Conservation (phyloP, 306 rosid species). For the Erythrophleum fordii region DNA sequence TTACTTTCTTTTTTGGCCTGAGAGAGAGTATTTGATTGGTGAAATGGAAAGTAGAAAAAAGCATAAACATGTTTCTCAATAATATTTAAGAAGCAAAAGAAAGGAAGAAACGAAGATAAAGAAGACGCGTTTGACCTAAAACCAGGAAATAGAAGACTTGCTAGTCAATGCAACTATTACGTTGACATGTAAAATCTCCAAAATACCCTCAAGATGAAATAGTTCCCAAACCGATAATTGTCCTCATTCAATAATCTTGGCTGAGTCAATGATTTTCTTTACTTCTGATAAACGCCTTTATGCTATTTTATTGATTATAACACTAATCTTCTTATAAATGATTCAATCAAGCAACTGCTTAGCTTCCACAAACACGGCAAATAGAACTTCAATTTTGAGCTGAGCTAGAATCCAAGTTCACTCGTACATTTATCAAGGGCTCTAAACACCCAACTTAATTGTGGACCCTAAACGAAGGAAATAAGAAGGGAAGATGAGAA, state of each 20-base stretch:
- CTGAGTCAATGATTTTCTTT: slow-evolving; percentile 8
- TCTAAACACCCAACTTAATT: no score
- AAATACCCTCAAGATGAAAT: not conserved
- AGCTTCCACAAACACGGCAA: not conserved
- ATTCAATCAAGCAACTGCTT: not conserved
- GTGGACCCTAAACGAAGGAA: no score
- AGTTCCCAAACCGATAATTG: not conserved
- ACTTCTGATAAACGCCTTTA: not conserved
- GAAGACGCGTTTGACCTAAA: not conserved
- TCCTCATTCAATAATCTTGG: not conserved
- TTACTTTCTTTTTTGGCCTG: no score
- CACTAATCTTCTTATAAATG: not conserved
- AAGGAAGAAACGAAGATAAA: not conserved
- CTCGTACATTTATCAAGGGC: not conserved
- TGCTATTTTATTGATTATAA: not conserved
- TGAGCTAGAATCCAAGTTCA: not conserved
- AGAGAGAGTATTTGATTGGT: no score
- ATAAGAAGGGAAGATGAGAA: no score
- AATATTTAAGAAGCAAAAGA: not conserved
- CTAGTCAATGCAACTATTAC: not conserved
- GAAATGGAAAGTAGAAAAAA: not conserved
- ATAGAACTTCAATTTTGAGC: not conserved
- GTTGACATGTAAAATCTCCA: not conserved
- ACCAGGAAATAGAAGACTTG: not conserved
- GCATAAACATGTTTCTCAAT: not conserved